These are phyloP conservation scores for Calonectria naviculata DNA, from an alignment of 2,329 filamentous ascomycete genomes.

Conservation along the genomic window DNA sequence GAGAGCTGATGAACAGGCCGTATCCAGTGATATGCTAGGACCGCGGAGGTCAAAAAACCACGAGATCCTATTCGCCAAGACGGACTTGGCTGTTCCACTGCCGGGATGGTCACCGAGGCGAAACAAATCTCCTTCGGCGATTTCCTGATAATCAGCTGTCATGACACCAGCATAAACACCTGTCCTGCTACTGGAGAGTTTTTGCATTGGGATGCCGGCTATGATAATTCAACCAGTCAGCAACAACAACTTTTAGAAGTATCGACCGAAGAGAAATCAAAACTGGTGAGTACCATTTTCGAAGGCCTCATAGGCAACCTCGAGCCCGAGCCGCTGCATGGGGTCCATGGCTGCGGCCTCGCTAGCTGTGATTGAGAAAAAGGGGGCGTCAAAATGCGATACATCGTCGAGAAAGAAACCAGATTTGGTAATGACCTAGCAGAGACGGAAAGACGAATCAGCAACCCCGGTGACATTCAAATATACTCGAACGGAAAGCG, in stretches of 20 bases:
- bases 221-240: too few species aligned
- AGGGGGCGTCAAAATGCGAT: not conserved
- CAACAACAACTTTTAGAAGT: not conserved
- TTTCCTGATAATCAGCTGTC: not conserved
- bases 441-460: not conserved
- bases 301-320: not conserved
- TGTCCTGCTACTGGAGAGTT: not conserved
- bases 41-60: slow-evolving; percentile 2
- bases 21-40: not conserved
- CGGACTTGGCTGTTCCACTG: not conserved
- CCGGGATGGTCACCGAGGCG: not conserved
- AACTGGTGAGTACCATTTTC: not conserved
- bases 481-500: not conserved
- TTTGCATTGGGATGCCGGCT: slow-evolving; percentile 1
- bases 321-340: not conserved
- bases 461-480: not conserved
- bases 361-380: slow-evolving; percentile 1
- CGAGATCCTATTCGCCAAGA: not conserved
- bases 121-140: not conserved
- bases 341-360: slow-evolving; percentile 5
- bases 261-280: not conserved
- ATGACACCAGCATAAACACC: not conserved
- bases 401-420: not conserved
- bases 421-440: not conserved
- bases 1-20: not conserved